Evolutionary conservation across 345 rosid genomes (phyloP).

Genomic region (Eucalyptus brandiana): DNA sequence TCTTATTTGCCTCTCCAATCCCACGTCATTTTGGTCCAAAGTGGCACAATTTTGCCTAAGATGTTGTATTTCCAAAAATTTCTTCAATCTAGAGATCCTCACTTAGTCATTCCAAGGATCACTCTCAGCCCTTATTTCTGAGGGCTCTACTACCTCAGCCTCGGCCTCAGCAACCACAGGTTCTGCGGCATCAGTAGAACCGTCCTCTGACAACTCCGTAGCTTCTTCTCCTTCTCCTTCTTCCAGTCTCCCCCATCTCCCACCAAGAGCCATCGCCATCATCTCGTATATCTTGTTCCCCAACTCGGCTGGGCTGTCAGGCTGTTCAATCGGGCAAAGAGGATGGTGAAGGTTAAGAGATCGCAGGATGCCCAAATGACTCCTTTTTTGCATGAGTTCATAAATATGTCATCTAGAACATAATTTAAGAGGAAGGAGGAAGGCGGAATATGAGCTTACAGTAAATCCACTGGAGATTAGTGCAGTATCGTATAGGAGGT

Average conservation of each 20-base stretch:
- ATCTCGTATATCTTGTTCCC: slow-evolving; percentile 96
- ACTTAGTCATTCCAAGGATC: slow-evolving; percentile 80
- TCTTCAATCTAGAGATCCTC: neutral
- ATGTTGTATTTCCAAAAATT: neutral
- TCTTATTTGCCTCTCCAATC: neutral
- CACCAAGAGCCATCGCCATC: slow-evolving; percentile 98
- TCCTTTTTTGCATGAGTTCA: neutral
- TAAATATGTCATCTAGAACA: neutral
- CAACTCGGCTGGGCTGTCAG: slow-evolving; percentile 90
- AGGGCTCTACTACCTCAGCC: slow-evolving; percentile 77
- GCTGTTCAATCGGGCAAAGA: slow-evolving; percentile 26
- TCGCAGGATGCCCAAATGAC: neutral
- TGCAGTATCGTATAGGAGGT: slow-evolving; percentile 87
- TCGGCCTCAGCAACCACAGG: slow-evolving; percentile 27
- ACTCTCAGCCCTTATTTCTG: slow-evolving; percentile 74
- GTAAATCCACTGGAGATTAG: slow-evolving; percentile 93
- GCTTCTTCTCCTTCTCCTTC: slow-evolving; percentile 11
- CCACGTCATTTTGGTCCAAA: neutral
- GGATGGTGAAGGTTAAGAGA: neutral
- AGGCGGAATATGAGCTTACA: slow-evolving; percentile 18
- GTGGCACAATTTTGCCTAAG: neutral
- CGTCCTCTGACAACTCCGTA: neutral
- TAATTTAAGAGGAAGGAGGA: neutral
- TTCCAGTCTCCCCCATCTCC: slow-evolving; percentile 92
- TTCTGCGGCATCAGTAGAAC: slow-evolving; percentile 1